Percentiles rank a stretch among this genome's conserved stretches.
Conservation (phyloP, 2,329 filamentous ascomycete species). For the Westerdykella aurantiaca region DNA sequence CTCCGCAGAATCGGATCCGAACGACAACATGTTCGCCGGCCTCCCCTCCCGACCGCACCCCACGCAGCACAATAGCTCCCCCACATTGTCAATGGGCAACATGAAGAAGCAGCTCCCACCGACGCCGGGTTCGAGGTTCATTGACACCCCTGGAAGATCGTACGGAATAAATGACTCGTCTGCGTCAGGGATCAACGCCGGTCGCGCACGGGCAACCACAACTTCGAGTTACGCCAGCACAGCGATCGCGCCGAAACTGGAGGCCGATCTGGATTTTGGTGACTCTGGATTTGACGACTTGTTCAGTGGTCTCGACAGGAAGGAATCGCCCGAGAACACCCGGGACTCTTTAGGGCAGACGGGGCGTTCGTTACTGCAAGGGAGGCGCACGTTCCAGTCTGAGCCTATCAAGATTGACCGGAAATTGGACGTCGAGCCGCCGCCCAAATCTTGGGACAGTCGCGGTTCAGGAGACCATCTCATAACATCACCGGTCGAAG, state of each 20-base stretch:
- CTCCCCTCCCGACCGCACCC: conserved; percentile 24
- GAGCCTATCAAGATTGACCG: conserved; percentile 44
- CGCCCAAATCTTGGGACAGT: conserved; percentile 50
- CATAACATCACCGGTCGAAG: conserved; percentile 38
- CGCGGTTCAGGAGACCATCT: conserved; percentile 47
- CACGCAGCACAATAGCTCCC: conserved; percentile 26
- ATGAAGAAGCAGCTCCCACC: conserved; percentile 27
- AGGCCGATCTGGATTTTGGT: conserved; percentile 33
- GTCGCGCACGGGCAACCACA: conserved; percentile 40
- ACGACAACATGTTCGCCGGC: conserved; percentile 34
- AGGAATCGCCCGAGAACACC: conserved; percentile 24
- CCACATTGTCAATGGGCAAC: conserved; percentile 17
- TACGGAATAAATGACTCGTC: not conserved
- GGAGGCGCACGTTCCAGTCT: conserved; percentile 32
- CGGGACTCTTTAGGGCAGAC: conserved; percentile 11
- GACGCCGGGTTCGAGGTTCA: conserved; percentile 8
- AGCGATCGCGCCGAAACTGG: conserved; percentile 48
- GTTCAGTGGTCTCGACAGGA: conserved; percentile 38
- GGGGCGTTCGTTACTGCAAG: conserved; percentile 31
- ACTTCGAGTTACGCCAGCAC: conserved; percentile 46
- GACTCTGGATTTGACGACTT: conserved; percentile 47
- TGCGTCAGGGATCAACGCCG: not conserved
- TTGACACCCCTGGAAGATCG: not conserved
- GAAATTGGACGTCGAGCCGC: conserved; percentile 41
- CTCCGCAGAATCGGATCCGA: conserved; percentile 34